Percentiles rank a stretch among this genome's conserved stretches.
phyloP scores from a whole-genome alignment of 2,329 filamentous ascomycete species.

The Paecilomyces dactylethromorphus region DNA sequence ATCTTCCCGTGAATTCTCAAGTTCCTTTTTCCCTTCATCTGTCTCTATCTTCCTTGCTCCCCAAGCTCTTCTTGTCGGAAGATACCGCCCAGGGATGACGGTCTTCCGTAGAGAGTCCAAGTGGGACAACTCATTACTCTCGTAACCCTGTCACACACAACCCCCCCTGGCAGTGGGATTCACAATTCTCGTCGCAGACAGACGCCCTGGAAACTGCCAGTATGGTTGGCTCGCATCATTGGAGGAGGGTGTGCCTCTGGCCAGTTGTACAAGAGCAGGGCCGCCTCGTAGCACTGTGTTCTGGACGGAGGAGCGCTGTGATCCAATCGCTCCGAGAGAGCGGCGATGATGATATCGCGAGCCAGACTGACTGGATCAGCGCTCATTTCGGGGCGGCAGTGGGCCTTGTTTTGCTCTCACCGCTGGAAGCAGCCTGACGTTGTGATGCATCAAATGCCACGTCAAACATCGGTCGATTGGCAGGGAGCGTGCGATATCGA shows the following conservation, averaged over 20 bases:
- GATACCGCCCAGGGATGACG: background rate
- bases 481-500: background rate
- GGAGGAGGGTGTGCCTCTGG: background rate
- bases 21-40: background rate
- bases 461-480: constrained; percentile 4
- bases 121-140: background rate
- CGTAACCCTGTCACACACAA: background rate
- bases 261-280: background rate
- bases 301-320: background rate
- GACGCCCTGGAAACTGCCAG: background rate
- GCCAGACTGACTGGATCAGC: background rate
- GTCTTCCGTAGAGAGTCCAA: background rate
- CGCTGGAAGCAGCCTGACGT: constrained; percentile 2
- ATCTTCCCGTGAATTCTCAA: background rate
- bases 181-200: background rate
- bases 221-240: background rate
- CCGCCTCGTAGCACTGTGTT: background rate
- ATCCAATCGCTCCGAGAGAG: background rate
- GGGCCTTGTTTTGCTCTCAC: constrained; percentile 3
- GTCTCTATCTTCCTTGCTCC: background rate
- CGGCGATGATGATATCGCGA: background rate
- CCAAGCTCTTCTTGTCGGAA: background rate
- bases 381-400: background rate
- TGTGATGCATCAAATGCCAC: background rate
- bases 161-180: background rate